Base-by-base conservation (phyloP, 2,329 filamentous ascomycete genomes). In the Phialophora tarda region DNA sequence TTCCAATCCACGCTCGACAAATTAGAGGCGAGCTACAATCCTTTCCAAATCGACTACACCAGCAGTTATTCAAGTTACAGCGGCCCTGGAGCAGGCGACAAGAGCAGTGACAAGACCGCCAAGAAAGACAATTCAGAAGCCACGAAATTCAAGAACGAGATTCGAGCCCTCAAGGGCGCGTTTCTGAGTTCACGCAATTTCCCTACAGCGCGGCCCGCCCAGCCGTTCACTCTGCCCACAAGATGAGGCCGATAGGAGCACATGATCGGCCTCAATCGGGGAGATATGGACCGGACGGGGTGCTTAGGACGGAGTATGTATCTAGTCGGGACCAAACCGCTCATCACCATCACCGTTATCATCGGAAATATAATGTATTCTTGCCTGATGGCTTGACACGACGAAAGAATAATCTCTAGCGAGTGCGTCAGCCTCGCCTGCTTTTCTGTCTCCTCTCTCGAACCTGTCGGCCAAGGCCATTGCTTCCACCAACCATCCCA, bases 151-250 rank as follows among this genome's bases (percentile, higher is more conserved):
- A 86, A 85, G 75, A 80, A 81, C 50, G 86, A 89, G 71, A 88
- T 89, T 60, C 78, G 86, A 63, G 82, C 84, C 38, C 83, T 89
- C 23, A 89, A 89, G 75, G 87, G 87, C 12, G 85, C 87, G 2
- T 78, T 89, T 63, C 74, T 89, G 68, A 88, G 85, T 74, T 85
- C 86, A 8, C 84, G 85, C 69, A 86, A 88, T 68, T 89, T 89
- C 69, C 85, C 83, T 1, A 68, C 67, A 0, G 63, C 70, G 2
- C 63, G 69, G 58, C 65, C 67, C 11, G 34, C 69, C 10, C 63
- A 65, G 21, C 69, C 69, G 11, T 71, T 67, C 53, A 48, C 62
- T 5, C 30, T 65, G 32, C 62, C 66, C 23, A n/a, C 51, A 6
- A 60, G 64, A 47, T 67, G 62, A 67, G 38, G 17, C n/a, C 38